Base-by-base conservation (phyloP, 805 yeast species). In the Henningerozyma blattae region DNA sequence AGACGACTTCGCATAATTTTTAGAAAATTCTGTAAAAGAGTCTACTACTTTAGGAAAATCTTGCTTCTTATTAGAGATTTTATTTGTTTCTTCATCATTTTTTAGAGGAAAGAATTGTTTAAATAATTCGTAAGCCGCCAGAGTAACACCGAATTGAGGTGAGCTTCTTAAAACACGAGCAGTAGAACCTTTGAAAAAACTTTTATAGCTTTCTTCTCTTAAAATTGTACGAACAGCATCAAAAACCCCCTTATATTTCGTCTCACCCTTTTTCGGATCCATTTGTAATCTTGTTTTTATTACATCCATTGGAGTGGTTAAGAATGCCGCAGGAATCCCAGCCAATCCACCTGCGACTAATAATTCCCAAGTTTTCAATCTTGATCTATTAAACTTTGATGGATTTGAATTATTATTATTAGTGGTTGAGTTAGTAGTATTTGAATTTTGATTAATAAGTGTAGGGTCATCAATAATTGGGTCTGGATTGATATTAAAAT, bases 241-340 rank as follows among this genome's bases (percentile, higher is more conserved):
- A 20, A 65, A 47, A 35, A 89, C 77, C 38, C 93, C 89, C 17
- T 58, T 67, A 61, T 89, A 89, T 30, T 71, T 71, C 13, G 81
- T 70, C 50, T 84, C 94, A 35, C 87, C 89, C 36, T 68, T 61
- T 41, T 79, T 75, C 5, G 84, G 68, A 54, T 77, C 93, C 39
- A 85, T 77, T 62, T 89, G 98, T 43, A 89, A 65, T 59, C 97
- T 77, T 3, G 98, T 89, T 64, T 89, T 89, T 48, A 91, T 82
- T 32, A 89, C 97, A 65, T 89, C 98, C 50, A 85, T 86, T 2
- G 98, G 98, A 0, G 98, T 89, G 2, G 98, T 89, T 44, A 87
- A 64, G 57, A 81, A 89, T 9, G 97, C 97, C 20, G 97, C 93
- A 8, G 98, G 98, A 65, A 93, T 85, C 54, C 97, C 98, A 12